Evolutionary conservation across 768 basidiomycete species (phyloP).

Genomic region (Scleroderma bovista): DNA sequence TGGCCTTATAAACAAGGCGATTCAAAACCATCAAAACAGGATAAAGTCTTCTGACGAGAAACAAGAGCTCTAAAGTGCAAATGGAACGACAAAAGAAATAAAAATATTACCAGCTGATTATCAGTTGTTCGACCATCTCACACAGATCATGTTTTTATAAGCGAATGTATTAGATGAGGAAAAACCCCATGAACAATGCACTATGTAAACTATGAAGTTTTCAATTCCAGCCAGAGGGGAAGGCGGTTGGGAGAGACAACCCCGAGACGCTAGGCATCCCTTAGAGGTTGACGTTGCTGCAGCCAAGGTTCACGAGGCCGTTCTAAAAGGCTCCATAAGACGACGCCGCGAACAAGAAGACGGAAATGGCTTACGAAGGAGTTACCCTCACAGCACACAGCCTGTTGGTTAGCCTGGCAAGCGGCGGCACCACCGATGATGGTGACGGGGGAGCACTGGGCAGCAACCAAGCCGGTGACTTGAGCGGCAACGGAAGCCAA

Average conservation of each 20-base stretch:
- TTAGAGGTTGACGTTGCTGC: slow-evolving; percentile 31
- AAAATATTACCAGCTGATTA: too few relatives aligned
- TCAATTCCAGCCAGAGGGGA: neutral
- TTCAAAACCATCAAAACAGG: too few relatives aligned
- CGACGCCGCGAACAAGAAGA: too few relatives aligned
- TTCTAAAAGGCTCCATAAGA: too few relatives aligned
- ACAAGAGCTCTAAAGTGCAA: too few relatives aligned
- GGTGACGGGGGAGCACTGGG: slow-evolving; percentile 33
- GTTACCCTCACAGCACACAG: slow-evolving; percentile 45
- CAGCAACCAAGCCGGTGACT: slow-evolving; percentile 18
- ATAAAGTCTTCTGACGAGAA: too few relatives aligned
- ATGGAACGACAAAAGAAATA: too few relatives aligned
- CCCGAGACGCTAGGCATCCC: neutral
- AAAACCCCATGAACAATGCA: neutral
- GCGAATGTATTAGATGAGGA: neutral
- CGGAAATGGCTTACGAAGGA: slow-evolving; percentile 30
- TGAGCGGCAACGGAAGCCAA: neutral
- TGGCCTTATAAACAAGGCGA: too few relatives aligned
- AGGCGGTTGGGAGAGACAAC: neutral
- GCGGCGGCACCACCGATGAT: slow-evolving; percentile 8
- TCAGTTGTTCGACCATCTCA: too few relatives aligned
- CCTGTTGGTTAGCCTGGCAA: slow-evolving; percentile 14
- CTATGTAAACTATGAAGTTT: neutral
- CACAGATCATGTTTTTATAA: neutral
- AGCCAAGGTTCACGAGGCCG: slow-evolving; percentile 34